These are phyloP conservation scores for Lecanosticta acicola DNA, from an alignment of 2,329 filamentous ascomycete genomes.

Conservation along the genomic window DNA sequence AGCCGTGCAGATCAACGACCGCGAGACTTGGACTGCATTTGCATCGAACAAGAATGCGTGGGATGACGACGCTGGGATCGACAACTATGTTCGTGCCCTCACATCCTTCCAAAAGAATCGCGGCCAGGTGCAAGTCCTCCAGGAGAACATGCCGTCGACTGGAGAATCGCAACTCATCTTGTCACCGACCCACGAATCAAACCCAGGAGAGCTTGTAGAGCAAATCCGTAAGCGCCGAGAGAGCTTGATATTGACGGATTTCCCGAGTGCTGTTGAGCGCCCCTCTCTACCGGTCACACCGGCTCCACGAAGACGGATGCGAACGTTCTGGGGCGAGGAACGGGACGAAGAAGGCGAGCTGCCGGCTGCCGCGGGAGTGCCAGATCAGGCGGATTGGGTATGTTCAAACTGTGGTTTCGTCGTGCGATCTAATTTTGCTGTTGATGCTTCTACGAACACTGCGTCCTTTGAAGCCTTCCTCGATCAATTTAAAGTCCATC, in stretches of 20 bases:
- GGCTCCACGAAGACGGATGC: slow-evolving; percentile 65
- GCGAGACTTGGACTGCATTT: slow-evolving; percentile 67
- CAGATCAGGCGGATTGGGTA: slow-evolving; percentile 85
- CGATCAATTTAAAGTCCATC: slow-evolving; percentile 1
- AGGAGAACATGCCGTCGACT: slow-evolving; percentile 15
- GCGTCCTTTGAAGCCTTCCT: slow-evolving; percentile 2
- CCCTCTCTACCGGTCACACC: slow-evolving; percentile 89
- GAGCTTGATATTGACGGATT: slow-evolving; percentile 73
- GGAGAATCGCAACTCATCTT: slow-evolving; percentile 19
- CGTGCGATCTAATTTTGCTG: slow-evolving; percentile 5
- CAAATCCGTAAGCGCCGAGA: slow-evolving; percentile 39
- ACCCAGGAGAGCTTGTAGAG: slow-evolving; percentile 26
- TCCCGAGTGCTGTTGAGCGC: slow-evolving; percentile 73
- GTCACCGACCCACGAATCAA: slow-evolving; percentile 21
- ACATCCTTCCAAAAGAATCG: slow-evolving; percentile 55
- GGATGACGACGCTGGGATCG: slow-evolving; percentile 86
- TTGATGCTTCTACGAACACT: background rate
- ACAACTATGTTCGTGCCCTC: slow-evolving; percentile 74
- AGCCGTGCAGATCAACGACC: slow-evolving; percentile 42
- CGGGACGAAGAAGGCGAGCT: slow-evolving; percentile 54
- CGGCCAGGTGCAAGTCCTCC: slow-evolving; percentile 33
- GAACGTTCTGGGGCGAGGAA: slow-evolving; percentile 62
- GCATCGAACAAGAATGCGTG: slow-evolving; percentile 70
- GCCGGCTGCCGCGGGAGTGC: slow-evolving; percentile 74
- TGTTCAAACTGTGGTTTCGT: slow-evolving; percentile 51